Conservation (phyloP, 1,284 basidiomycete genomes). For the Ganoderma lingzhi region DNA sequence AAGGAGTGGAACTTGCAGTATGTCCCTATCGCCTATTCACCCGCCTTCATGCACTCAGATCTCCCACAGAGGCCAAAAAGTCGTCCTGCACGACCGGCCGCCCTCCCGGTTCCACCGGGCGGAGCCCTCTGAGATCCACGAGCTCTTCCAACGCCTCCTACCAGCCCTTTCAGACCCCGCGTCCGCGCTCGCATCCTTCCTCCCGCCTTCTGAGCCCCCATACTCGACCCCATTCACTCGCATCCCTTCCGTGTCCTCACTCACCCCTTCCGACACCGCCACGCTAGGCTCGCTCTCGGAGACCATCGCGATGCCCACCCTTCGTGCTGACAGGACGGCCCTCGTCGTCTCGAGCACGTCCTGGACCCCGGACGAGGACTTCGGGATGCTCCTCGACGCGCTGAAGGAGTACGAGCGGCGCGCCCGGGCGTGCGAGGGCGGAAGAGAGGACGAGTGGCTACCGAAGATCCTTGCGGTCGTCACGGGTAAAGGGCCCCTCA, state of each 20-base stretch:
- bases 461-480: constrained; percentile 87
- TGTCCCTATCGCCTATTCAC: constrained; percentile 40
- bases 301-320: constrained; percentile 38
- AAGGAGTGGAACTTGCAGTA: constrained; percentile 83
- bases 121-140: constrained; percentile 75
- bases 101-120: constrained; percentile 82
- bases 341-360: constrained; percentile 93
- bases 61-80: constrained; percentile 71
- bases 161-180: constrained; percentile 42
- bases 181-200: constrained; percentile 44
- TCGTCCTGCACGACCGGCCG: constrained; percentile 89
- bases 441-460: constrained; percentile 47
- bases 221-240: constrained; percentile 72
- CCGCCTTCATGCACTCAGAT: constrained; percentile 10
- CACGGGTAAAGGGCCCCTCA: constrained; percentile 92
- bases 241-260: constrained; percentile 32
- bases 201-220: constrained; percentile 54
- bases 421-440: constrained; percentile 50
- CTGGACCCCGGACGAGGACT: constrained; percentile 99
- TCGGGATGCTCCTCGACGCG: constrained; percentile 82
- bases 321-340: constrained; percentile 80
- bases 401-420: constrained; percentile 73
- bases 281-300: constrained; percentile 24
- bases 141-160: constrained; percentile 68
- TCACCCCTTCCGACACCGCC: constrained; percentile 24